Evolutionary conservation across 192 early-diverging fungal species (phyloP), one percentile per base, ranked within the genome.

Genomic region (Lobosporangium transversale): DNA sequence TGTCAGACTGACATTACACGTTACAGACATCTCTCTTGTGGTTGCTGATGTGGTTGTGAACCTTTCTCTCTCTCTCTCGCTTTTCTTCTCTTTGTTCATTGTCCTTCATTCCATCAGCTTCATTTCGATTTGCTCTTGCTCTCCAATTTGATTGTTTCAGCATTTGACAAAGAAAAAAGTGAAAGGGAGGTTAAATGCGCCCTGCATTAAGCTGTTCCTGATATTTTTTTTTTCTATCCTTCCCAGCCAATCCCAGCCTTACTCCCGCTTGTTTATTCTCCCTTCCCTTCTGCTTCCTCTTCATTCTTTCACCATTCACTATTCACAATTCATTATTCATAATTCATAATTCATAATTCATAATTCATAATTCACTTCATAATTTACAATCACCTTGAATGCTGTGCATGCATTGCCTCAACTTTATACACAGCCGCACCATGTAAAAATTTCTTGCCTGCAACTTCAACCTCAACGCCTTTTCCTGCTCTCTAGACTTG

Each of bases 241-340:
- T 36, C 33, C 15, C 33, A 24, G 21, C 11, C 24, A 27, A 4
- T 26, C 21, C 21, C 35, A 4, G n/a, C 24, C 23, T 23, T n/a
- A 47, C 44, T 40, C 32, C 54, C 35, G 35, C 12, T 8, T 17
- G n/a, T n/a, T n/a, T n/a, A n/a, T 11, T 52, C 17, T 52, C 26
- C 54, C 42, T 24, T n/a, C 20, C 32, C 15, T 40, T 37, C 54
- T 57, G 33, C 54, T 15, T 42, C 54, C 12, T 42, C 54, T 23
- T 24, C 54, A 40, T 57, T 57, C 54, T 4, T 23, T 40, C 54
- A 37, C 21, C n/a, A n/a, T n/a, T n/a, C n/a, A n/a, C n/a, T n/a
- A n/a, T n/a, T n/a, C n/a, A n/a, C n/a, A n/a, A n/a, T n/a, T n/a
- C n/a, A n/a, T n/a, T n/a, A n/a, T n/a, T n/a, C n/a, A n/a, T n/a